Evolutionary conservation across 2,329 filamentous ascomycete genomes (phyloP), one percentile per base, ranked within the genome.

Genomic region (Drechslerella coelobrocha): DNA sequence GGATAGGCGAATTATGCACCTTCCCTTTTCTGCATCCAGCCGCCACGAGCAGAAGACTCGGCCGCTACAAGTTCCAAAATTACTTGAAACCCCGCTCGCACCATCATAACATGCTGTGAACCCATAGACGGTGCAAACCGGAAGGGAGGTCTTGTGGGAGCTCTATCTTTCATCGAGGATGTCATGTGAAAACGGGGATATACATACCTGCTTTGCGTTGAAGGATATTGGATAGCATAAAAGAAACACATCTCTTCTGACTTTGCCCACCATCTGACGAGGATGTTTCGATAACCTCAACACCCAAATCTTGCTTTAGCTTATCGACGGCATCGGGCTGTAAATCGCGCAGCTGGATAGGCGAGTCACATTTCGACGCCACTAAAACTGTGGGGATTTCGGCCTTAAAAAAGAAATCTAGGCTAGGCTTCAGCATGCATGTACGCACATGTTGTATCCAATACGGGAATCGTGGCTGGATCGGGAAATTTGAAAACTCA

Each of bases 401-500:
- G 66, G 66, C 66, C 66, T 71, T 71, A 48, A 71, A 71, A 71
- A 71, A 71, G 66, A 71, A 71, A 71, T 71, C 66, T 71, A 51
- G 24, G 26, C 66, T 71, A 71, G 66, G 66, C 66, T 63, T 71
- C 66, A 71, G 66, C 37, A 63, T 63, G 59, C 47, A 71, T 48
- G 53, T 43, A 59, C 56, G 29, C 34, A 54, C 37, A 56, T 50
- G 10, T 21, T 31, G n/a, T 68, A 55, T 68, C 68, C 47, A 47
- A 27, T 31, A 27, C 61, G 50, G 59, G 56, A 60, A 73, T 54
- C 56, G 51, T 27, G 60, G 51, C 50, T 57, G 34, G 61, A 62
- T 52, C 48, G 63, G 50, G 62, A 53, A 62, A 66, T 55, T 54
- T 61, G 34, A 45, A 54, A 68, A 85, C 89, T 85, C 83, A 96